Evolutionary conservation across 1,284 basidiomycete species (phyloP).

Genomic region (Omphalotus olearius): DNA sequence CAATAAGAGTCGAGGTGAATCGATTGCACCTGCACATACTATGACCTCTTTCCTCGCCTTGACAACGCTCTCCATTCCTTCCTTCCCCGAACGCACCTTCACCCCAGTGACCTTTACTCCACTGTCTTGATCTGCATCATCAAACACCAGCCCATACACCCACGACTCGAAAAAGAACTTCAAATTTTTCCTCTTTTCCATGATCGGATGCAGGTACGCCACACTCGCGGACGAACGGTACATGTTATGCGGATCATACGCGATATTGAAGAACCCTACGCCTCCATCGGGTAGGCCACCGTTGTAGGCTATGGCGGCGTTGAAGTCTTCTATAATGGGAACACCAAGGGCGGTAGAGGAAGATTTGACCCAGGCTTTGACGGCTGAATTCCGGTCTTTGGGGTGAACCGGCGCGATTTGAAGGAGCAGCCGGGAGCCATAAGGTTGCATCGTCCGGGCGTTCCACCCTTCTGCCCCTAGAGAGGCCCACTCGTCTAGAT

Average conservation of each 20-base stretch:
- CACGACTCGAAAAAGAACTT: slow-evolving; percentile 4
- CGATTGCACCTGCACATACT: slow-evolving; percentile 6
- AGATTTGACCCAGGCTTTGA: slow-evolving; percentile 1
- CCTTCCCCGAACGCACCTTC: neutral
- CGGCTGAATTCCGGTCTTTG: slow-evolving; percentile 1
- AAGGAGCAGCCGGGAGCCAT: slow-evolving; percentile 1
- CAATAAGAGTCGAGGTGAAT: slow-evolving; percentile 10
- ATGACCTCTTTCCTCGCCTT: slow-evolving; percentile 8
- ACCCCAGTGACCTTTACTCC: neutral
- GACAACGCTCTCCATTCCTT: neutral
- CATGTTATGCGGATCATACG: neutral
- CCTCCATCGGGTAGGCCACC: slow-evolving; percentile 1
- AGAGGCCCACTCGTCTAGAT: neutral
- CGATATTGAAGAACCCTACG: neutral
- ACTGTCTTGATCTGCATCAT: neutral
- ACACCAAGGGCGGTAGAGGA: neutral
- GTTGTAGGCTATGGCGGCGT: neutral
- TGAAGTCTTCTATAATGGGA: slow-evolving; percentile 1
- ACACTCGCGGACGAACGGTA: neutral
- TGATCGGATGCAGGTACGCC: slow-evolving; percentile 1
- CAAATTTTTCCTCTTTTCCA: slow-evolving; percentile 1
- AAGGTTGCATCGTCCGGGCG: neutral
- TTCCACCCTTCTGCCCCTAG: neutral
- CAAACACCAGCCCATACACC: neutral
- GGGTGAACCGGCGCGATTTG: neutral